A percentile compares a stretch with the other conserved stretches of the same genome.
These are phyloP conservation scores for Thelonectria olida DNA, from an alignment of 2,329 filamentous ascomycete species.

Conservation along the genomic window DNA sequence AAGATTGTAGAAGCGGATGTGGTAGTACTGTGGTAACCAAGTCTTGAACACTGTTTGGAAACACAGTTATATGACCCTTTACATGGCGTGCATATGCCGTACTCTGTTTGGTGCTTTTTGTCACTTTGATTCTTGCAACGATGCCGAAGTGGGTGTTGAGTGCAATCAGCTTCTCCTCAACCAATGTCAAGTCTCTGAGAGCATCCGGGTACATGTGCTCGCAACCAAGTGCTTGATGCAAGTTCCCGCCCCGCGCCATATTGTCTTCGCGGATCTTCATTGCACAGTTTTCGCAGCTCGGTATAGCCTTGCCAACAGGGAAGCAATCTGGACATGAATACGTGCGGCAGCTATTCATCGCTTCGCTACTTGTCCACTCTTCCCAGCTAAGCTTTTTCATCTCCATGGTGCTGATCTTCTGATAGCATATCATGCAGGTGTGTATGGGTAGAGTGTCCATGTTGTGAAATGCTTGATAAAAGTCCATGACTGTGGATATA, in stretches of 20 bases:
- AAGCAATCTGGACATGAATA: conserved; percentile 2
- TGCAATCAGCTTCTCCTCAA: conserved; percentile 1
- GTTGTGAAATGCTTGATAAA: conserved; percentile 4
- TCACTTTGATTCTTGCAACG: background rate
- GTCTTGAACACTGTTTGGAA: conserved; percentile 13
- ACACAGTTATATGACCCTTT: conserved; percentile 8
- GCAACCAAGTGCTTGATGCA: conserved; percentile 11
- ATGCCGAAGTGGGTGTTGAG: conserved; percentile 8
- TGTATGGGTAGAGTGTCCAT: background rate
- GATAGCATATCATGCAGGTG: conserved; percentile 7
- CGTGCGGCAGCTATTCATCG: background rate
- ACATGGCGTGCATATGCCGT: background rate
- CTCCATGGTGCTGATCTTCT: conserved; percentile 7
- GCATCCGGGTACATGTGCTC: conserved; percentile 5
- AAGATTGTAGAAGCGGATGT: conserved; percentile 3
- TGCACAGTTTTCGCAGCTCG: background rate
- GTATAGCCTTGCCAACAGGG: background rate
- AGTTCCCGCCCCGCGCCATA: background rate
- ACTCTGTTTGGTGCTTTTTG: background rate
- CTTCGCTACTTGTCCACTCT: background rate
- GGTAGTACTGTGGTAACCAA: conserved; percentile 9
- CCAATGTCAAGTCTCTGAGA: conserved; percentile 8
- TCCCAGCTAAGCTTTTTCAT: too few relatives aligned
- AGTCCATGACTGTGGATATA: background rate
- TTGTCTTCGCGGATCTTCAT: background rate